A percentile compares a stretch with the other conserved stretches of the same genome.
These are phyloP conservation scores for Chalciporus pseudorubinellus DNA, from an alignment of 768 basidiomycete genomes.

Conservation along the genomic window DNA sequence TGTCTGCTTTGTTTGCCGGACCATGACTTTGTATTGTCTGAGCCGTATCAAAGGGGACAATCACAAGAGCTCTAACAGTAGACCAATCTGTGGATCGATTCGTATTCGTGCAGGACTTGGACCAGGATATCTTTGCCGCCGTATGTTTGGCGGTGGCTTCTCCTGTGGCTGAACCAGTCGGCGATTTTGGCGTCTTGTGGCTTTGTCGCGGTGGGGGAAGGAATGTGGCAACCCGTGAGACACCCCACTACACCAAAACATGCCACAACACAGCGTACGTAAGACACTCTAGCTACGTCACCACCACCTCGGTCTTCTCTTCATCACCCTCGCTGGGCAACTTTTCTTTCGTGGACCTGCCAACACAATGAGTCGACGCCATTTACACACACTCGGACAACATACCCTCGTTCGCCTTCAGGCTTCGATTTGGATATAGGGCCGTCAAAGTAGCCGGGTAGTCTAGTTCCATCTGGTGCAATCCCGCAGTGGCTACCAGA, in stretches of 20 bases:
- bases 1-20: constrained; percentile 34
- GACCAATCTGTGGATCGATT: background rate
- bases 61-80: constrained; percentile 18
- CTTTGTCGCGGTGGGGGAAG: constrained; percentile 13
- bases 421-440: background rate
- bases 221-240: constrained; percentile 7
- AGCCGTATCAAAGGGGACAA: constrained; percentile 1
- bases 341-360: too few species aligned
- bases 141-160: constrained; percentile 17
- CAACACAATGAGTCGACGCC: too few species aligned
- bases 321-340: too few species aligned
- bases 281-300: background rate
- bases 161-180: constrained; percentile 28
- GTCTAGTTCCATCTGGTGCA: constrained; percentile 52
- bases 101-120: background rate
- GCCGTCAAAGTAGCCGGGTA: constrained; percentile 31
- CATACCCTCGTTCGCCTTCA: too few species aligned
- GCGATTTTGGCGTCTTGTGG: constrained; percentile 26
- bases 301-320: too few species aligned
- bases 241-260: too few species aligned
- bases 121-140: background rate
- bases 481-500: constrained; percentile 53
- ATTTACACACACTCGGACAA: too few species aligned
- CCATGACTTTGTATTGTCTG: constrained; percentile 19
- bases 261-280: background rate